phyloP scores from a whole-genome alignment of 805 yeast genomes.

The Ogataea saltuana region DNA sequence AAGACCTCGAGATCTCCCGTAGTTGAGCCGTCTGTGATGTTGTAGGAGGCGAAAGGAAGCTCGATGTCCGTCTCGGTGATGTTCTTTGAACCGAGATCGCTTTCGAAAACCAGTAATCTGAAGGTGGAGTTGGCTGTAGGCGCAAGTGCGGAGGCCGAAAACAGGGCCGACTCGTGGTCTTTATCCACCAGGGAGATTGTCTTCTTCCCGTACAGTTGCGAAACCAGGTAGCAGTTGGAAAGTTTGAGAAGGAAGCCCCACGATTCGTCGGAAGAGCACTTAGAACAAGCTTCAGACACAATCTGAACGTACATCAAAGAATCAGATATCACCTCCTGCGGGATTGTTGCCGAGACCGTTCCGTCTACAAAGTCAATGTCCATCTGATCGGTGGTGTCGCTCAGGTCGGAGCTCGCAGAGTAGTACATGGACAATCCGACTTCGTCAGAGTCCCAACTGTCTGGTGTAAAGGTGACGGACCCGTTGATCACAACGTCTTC shows the following conservation, averaged over 20 bases:
- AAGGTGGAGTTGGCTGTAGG: slow-evolving; percentile 4
- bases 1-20: slow-evolving; percentile 46
- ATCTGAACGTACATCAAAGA: slow-evolving; percentile 17
- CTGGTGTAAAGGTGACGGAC: slow-evolving; percentile 4
- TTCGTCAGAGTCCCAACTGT: slow-evolving; percentile 5
- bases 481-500: slow-evolving; percentile 8
- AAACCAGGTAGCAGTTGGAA: slow-evolving; percentile 58
- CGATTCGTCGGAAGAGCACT: slow-evolving; percentile 20
- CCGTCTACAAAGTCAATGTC: slow-evolving; percentile 4
- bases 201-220: slow-evolving; percentile 64
- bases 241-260: slow-evolving; percentile 71
- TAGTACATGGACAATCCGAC: slow-evolving; percentile 9
- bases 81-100: slow-evolving; percentile 47
- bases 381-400: background rate
- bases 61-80: slow-evolving; percentile 41
- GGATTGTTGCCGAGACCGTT: slow-evolving; percentile 1
- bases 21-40: slow-evolving; percentile 33
- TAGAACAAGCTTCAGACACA: slow-evolving; percentile 24
- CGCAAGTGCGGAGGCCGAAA: slow-evolving; percentile 29
- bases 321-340: background rate
- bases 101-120: slow-evolving; percentile 20
- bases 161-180: slow-evolving; percentile 65
- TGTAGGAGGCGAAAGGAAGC: slow-evolving; percentile 38
- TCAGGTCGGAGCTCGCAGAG: slow-evolving; percentile 12
- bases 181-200: slow-evolving; percentile 64